Percentiles rank a stretch among this genome's conserved stretches.
phyloP scores from a whole-genome alignment of 164 flowering plant genomes.

The Macadamia tetraphylla region DNA sequence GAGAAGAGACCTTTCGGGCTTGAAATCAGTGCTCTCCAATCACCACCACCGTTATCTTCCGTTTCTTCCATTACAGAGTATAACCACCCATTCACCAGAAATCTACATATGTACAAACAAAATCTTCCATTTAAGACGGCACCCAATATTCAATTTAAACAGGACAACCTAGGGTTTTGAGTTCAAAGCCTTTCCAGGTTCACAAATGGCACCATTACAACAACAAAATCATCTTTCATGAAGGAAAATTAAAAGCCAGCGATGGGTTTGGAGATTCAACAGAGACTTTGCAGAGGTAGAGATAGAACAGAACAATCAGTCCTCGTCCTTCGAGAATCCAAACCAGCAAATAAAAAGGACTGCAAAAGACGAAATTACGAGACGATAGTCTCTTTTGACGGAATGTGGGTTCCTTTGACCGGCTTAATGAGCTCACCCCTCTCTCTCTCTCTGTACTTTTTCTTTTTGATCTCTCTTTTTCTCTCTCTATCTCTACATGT shows the following conservation, averaged over 20 bases:
- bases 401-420: constrained; percentile 15
- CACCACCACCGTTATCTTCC: constrained; percentile 17
- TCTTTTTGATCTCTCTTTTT: neutral
- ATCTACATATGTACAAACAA: too few species aligned
- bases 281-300: too few species aligned
- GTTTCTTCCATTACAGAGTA: constrained; percentile 16
- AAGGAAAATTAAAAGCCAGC: too few species aligned
- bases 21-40: constrained; percentile 17
- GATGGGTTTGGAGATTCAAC: too few species aligned
- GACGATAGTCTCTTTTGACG: constrained; percentile 7
- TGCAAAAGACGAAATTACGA: too few species aligned
- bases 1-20: constrained; percentile 18
- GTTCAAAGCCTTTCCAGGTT: too few species aligned
- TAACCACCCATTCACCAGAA: neutral
- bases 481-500: neutral
- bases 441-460: constrained; percentile 1
- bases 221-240: too few species aligned
- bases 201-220: too few species aligned
- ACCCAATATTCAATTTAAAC: too few species aligned
- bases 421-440: neutral
- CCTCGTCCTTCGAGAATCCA: constrained; percentile 1
- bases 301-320: too few species aligned
- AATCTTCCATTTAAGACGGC: constrained; percentile 1
- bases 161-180: too few species aligned
- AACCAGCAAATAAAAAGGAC: too few species aligned